A percentile compares a stretch with the other conserved stretches of the same genome.
These are phyloP conservation scores for Talaromyces marneffei DNA, from an alignment of 2,329 filamentous ascomycete species.

Conservation along the genomic window DNA sequence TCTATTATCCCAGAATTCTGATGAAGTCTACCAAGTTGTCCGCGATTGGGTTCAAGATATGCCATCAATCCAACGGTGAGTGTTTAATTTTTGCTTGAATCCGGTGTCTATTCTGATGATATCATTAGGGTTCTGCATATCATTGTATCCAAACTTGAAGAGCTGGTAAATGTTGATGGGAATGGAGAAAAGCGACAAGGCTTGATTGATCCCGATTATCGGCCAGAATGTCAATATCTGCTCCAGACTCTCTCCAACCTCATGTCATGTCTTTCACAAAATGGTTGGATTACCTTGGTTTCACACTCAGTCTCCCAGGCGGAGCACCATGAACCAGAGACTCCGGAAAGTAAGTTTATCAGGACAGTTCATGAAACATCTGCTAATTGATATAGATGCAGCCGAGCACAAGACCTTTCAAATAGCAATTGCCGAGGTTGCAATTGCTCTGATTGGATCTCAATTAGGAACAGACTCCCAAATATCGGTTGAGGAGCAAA, in stretches of 20 bases:
- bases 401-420: slow-evolving; percentile 29
- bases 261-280: slow-evolving; percentile 61
- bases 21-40: slow-evolving; percentile 68
- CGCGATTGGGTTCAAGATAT: slow-evolving; percentile 68
- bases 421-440: slow-evolving; percentile 28
- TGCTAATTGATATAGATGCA: slow-evolving; percentile 17
- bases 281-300: slow-evolving; percentile 65
- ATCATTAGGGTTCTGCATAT: slow-evolving; percentile 34
- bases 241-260: slow-evolving; percentile 69
- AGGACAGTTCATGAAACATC: background rate
- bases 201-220: slow-evolving; percentile 49
- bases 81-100: slow-evolving; percentile 17
- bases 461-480: slow-evolving; percentile 21
- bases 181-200: background rate
- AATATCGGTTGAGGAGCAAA: slow-evolving; percentile 51
- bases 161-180: slow-evolving; percentile 23
- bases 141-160: slow-evolving; percentile 30
- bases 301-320: slow-evolving; percentile 52
- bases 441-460: slow-evolving; percentile 26
- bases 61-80: slow-evolving; percentile 47
- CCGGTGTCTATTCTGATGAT: background rate
- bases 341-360: slow-evolving; percentile 44
- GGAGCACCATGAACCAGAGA: slow-evolving; percentile 41
- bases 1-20: slow-evolving; percentile 64
- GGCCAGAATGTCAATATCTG: slow-evolving; percentile 73